Evolutionary conservation across 768 basidiomycete species (phyloP), one percentile per base, ranked within the genome.

Genomic region (Boletales sp.): DNA sequence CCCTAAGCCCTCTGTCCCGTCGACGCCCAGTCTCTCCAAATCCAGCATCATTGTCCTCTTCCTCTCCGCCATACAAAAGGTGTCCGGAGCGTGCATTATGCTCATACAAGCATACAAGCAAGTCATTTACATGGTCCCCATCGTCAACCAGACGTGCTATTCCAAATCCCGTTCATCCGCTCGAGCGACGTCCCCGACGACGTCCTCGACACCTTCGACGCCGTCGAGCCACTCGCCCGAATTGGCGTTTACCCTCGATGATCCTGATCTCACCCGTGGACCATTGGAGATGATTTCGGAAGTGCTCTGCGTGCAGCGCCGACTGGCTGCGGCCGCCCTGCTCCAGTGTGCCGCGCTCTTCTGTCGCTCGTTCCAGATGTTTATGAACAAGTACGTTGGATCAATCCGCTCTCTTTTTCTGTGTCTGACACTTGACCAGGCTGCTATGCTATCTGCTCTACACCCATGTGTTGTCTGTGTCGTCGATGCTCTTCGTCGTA

Each of bases 81-180:
- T 91, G 31, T 90, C 90, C 0, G 83, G 86, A 9, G 68, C 74
- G 34, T 84, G 83, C 56, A 79, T 91, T 12, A 74, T 81, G 34
- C 70, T 91, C 45, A 81, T 87, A 40, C 78, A 85, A 42, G 72
- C 79, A 18, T 87, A 87, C 72, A 83, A 80, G 63, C 84, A 82
- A 56, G 75, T 78, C 13, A 61, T 86, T 8, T 71, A 69, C 48
- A 84, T 86, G 39, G 82, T 87, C 57, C 84, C 81, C 66, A 75
- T 75, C 29, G 83, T 88, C 24, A 84, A 88, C 53, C 72, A 77
- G 56, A 66, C 69, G 7, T 19, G 30, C 18, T 54, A 27, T 19
- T 30, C 43, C 15, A 43, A 17, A 30, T 15, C 48, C 5, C 51
- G 43, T 27, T 24, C 39, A 1, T 17, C 12, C 30, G 21, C n/a